Conservation (phyloP, 805 yeast species). For the Lipomyces orientalis region DNA sequence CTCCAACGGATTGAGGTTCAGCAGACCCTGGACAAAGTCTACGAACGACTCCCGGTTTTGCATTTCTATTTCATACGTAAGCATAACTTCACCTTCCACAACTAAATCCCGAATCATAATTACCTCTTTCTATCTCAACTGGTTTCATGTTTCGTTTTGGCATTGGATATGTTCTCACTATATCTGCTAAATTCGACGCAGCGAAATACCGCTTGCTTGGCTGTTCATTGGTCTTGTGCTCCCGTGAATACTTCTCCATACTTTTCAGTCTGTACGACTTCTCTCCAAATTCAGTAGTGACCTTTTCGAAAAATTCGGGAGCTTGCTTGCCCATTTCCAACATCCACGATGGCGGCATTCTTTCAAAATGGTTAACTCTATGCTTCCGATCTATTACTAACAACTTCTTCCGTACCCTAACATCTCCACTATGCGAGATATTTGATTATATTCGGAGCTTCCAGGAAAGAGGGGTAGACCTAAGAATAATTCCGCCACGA, state of each 20-base stretch:
- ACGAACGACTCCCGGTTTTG: conserved; percentile 70
- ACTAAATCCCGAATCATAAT: neutral
- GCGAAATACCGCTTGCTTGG: conserved; percentile 87
- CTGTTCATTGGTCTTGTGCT: conserved; percentile 59
- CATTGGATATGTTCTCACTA: conserved; percentile 72
- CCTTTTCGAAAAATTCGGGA: conserved; percentile 65
- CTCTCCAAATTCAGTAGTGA: conserved; percentile 46
- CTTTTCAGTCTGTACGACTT: conserved; percentile 53
- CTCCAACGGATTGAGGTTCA: conserved; percentile 87
- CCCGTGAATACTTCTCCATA: conserved; percentile 57
- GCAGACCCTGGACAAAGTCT: conserved; percentile 77
- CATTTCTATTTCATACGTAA: conserved; percentile 55
- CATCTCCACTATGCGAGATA: conserved; percentile 79
- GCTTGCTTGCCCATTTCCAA: conserved; percentile 91
- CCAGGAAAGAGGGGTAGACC: conserved; percentile 97
- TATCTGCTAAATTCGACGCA: conserved; percentile 66
- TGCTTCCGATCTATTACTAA: neutral
- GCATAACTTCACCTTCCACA: neutral
- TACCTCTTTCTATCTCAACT: conserved; percentile 52
- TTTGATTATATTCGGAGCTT: conserved; percentile 88
- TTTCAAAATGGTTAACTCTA: neutral
- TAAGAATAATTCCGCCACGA: conserved; percentile 84
- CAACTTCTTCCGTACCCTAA: conserved; percentile 56
- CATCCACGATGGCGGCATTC: conserved; percentile 90
- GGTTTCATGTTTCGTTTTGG: conserved; percentile 47